Evolutionary conservation across 1,284 basidiomycete species (phyloP).

Genomic region (Anthracocystis walkeri): DNA sequence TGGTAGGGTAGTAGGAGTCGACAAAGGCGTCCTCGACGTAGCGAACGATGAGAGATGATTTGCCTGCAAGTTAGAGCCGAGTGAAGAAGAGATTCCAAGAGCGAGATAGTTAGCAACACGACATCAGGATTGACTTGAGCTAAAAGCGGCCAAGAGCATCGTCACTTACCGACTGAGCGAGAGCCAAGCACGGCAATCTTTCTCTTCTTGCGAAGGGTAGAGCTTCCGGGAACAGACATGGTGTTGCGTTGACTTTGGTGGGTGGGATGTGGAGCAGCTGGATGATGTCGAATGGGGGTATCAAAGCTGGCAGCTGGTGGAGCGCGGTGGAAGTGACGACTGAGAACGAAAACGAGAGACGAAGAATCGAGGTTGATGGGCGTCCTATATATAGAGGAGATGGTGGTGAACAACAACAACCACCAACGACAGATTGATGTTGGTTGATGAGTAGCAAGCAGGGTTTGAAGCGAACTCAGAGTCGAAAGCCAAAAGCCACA

Average conservation of each 20-base stretch:
- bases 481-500: not conserved
- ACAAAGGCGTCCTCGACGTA: conserved; percentile 72
- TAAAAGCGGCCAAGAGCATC: not conserved
- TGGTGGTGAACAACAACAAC: too few species aligned
- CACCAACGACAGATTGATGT: too few species aligned
- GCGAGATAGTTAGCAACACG: not conserved
- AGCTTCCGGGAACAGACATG: conserved; percentile 50
- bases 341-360: not conserved
- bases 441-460: too few species aligned
- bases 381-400: too few species aligned
- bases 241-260: conserved; percentile 3
- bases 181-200: conserved; percentile 69
- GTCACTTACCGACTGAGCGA: conserved; percentile 63
- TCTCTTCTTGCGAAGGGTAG: conserved; percentile 63
- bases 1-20: conserved; percentile 92
- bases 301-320: not conserved
- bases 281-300: not conserved
- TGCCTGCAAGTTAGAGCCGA: conserved; percentile 73
- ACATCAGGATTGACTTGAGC: not conserved
- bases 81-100: not conserved
- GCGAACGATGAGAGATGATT: conserved; percentile 77
- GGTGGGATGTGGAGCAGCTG: not conserved
- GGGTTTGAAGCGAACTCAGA: too few species aligned
- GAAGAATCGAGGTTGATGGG: too few species aligned
- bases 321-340: not conserved